A percentile compares a stretch with the other conserved stretches of the same genome.
These are phyloP conservation scores for Fusarium miscanthi DNA, from an alignment of 2,329 filamentous ascomycete species.

Conservation along the genomic window DNA sequence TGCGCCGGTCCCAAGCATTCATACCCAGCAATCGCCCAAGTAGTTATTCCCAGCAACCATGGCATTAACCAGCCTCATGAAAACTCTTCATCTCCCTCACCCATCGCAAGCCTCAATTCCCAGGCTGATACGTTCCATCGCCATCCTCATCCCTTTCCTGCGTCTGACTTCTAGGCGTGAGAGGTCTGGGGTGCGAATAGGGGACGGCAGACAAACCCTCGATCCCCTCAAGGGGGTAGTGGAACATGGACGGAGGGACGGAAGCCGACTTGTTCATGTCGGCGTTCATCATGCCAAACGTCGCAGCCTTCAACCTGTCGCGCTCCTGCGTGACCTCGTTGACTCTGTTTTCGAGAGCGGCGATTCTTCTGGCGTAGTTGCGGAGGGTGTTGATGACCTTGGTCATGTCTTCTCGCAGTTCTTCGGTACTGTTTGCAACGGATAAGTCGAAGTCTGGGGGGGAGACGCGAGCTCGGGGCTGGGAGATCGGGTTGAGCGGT, in stretches of 20 bases:
- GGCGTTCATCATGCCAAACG: background rate
- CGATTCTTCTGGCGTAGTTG: background rate
- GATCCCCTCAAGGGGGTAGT: slow-evolving; percentile 1
- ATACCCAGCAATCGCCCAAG: background rate
- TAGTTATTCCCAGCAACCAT: background rate
- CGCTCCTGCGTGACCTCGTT: background rate
- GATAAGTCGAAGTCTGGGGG: background rate
- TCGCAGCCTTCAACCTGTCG: background rate
- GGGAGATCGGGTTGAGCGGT: background rate
- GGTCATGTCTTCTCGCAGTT: background rate
- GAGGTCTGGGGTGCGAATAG: background rate
- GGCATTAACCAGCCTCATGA: background rate
- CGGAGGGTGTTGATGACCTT: background rate
- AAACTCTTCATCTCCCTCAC: background rate
- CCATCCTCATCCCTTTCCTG: background rate
- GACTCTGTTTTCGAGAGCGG: background rate
- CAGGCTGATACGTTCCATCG: background rate
- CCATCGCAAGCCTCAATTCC: background rate
- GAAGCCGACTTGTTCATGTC: background rate
- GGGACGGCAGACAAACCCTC: background rate
- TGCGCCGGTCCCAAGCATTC: background rate
- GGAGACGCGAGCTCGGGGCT: background rate
- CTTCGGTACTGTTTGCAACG: background rate
- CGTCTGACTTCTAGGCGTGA: slow-evolving; percentile 14
- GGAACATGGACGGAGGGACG: background rate